phyloP scores from a whole-genome alignment of 176 grass and related monocot species.

The Musa beccarii region DNA sequence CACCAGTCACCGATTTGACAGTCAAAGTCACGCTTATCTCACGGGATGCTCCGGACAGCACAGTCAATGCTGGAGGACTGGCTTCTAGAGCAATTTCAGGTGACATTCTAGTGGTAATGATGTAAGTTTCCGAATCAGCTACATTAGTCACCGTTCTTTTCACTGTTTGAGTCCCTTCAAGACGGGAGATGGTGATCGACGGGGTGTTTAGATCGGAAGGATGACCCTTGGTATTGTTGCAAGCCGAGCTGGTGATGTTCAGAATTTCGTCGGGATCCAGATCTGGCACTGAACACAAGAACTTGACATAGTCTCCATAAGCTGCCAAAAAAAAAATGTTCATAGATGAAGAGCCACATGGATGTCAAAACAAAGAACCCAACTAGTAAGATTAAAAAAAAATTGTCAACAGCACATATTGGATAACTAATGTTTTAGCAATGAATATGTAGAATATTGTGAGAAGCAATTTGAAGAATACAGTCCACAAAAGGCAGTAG shows the following conservation, averaged over 20 bases:
- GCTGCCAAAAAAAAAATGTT: conserved; percentile 36
- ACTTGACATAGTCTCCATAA: conserved; percentile 80
- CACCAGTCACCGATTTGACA: conserved; percentile 51
- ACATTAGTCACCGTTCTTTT: conserved; percentile 66
- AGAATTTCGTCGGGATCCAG: conserved; percentile 48
- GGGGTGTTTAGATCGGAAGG: conserved; percentile 74
- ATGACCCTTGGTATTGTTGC: conserved; percentile 30
- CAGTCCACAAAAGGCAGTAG: not conserved
- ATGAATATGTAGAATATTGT: not conserved
- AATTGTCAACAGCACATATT: not conserved
- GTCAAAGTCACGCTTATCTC: conserved; percentile 54
- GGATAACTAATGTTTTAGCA: not conserved
- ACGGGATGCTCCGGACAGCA: conserved; percentile 47
- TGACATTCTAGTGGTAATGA: conserved; percentile 62
- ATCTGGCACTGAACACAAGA: conserved; percentile 69
- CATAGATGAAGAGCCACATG: not conserved
- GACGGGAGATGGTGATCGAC: conserved; percentile 62
- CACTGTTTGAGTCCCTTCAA: conserved; percentile 53
- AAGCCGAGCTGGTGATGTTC: conserved; percentile 55
- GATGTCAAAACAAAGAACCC: not conserved
- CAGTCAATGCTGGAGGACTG: conserved; percentile 46
- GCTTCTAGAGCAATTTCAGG: conserved; percentile 61
- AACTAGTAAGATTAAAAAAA: not conserved
- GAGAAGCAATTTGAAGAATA: not conserved
- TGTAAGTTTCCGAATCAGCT: conserved; percentile 54